Evolutionary conservation across 2,329 filamentous ascomycete species (phyloP), one percentile per base, ranked within the genome.

Genomic region (Fusarium tupiense): DNA sequence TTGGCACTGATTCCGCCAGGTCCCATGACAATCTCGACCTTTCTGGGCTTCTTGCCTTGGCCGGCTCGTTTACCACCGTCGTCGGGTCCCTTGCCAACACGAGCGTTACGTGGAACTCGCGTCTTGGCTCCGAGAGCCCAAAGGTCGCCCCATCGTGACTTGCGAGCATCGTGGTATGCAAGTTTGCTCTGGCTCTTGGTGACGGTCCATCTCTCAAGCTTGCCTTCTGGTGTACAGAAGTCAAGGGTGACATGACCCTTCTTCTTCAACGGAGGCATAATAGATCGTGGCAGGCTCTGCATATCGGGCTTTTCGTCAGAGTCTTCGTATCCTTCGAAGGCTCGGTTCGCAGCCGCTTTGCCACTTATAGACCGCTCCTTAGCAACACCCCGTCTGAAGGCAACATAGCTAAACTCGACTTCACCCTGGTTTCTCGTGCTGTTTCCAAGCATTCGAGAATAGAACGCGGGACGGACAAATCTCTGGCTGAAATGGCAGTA

Each of bases 91-190:
- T 80, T 81, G 60, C 93, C 93, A 7, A 93, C 83, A 13, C 91
- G 89, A 49, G 93, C 84, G 20, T 85, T 86, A 53, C 93, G 86
- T 5, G 83, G 80, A 8, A 93, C 88, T 19, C 94, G 88, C 0
- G 94, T 97, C 87, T 98, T 98, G 29, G 95, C 96, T 1, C 96
- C 96, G 1, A 98, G 86, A 2, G 96, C 95, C 96, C 96, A 99
- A 16, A 98, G 86, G 81, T 98, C 96, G 44, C 96, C 96, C 96
- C 96, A 98, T 61, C 85, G 85, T 2, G 92, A 89, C 84, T 99
- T 99, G 71, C 96, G 91, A 41, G 96, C 96, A 80, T 98, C 96
- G 77, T 93, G 94, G 84, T 96, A 98, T 2, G 95, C 95, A 77
- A 93, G 91, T 77, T 89, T 91, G 81, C 92, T 92, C 83, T 92